Evolutionary conservation across 2,329 filamentous ascomycete species (phyloP), one percentile per base, ranked within the genome.

Genomic region (Penicillium paneum): DNA sequence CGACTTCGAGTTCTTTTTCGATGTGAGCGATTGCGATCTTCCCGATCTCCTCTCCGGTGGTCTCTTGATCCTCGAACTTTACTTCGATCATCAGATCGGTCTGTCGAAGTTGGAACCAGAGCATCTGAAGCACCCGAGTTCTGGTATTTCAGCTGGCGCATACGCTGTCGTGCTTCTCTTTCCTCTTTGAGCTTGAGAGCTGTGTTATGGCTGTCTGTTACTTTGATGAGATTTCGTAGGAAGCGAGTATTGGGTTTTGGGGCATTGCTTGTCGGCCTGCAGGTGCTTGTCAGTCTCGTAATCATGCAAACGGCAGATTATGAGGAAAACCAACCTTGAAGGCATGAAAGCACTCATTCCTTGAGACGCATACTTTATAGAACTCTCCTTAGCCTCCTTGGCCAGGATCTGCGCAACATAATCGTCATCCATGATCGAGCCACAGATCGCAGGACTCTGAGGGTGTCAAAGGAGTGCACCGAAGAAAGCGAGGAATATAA

Each of bases 171-270:
- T 0, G 91, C 86, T 61, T 97, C 92, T 44, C 88, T 85, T 26
- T 87, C 86, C 71, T 97, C 93, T 67, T 87, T 95, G 0, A 89
- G 90, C 17, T 91, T 83, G 29, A 97, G 79, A 0, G 90, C 89
- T 24, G 89, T 85, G 80, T 99, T 99, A 74, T 99, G 93, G 50
- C 75, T 88, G 64, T 95, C 89, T 8, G 91, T 95, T 62, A 94
- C 89, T 59, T 87, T 88, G 58, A 99, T 90, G 53, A 97, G 89
- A 66, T 94, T 88, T 54, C 86, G 86, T 39, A 99, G 77, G 69
- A 97, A 97, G 32, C 89, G 83, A 0, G 90, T 97, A 67, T 99
- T 97, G 3, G 93, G 92, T 70, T 93, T 97, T 0, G 90, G 90
- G 59, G 81, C 83, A 49, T 86, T 83, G 62, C 83, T 82, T 42